phyloP scores from a whole-genome alignment of 192 early-diverging fungal species.

The Podila horticola region DNA sequence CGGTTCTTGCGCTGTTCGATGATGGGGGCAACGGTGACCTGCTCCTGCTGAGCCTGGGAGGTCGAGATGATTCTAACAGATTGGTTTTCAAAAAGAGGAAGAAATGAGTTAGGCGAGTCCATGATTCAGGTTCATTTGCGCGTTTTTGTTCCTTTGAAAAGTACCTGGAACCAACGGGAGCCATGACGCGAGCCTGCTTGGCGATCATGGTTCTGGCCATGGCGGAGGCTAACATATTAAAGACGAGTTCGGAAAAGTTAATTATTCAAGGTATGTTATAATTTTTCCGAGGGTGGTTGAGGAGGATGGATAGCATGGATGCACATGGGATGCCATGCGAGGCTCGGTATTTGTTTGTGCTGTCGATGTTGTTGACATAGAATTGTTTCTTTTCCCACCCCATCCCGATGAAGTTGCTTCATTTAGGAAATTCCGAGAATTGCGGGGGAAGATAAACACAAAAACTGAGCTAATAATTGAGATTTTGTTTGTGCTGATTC shows the following conservation, averaged over 20 bases:
- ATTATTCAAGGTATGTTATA: background rate
- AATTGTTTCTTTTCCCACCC: background rate
- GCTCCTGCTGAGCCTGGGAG: constrained; percentile 30
- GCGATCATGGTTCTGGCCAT: constrained; percentile 28
- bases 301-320: too few species aligned
- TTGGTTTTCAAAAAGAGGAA: background rate
- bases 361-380: background rate
- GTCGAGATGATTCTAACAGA: constrained; percentile 40
- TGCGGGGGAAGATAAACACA: background rate
- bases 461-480: background rate
- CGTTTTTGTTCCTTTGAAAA: background rate
- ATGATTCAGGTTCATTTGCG: background rate
- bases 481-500: background rate
- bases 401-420: background rate
- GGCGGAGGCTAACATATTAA: constrained; percentile 19
- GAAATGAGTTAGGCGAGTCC: too few species aligned
- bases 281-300: too few species aligned
- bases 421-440: background rate
- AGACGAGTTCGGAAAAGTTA: background rate
- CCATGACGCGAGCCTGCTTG: constrained; percentile 32
- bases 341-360: background rate
- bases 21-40: constrained; percentile 47
- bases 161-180: constrained; percentile 49
- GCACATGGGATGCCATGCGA: too few species aligned
- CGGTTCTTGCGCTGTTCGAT: constrained; percentile 68